phyloP scores from a whole-genome alignment of 345 rosid species.

The Eucalyptus brandiana region DNA sequence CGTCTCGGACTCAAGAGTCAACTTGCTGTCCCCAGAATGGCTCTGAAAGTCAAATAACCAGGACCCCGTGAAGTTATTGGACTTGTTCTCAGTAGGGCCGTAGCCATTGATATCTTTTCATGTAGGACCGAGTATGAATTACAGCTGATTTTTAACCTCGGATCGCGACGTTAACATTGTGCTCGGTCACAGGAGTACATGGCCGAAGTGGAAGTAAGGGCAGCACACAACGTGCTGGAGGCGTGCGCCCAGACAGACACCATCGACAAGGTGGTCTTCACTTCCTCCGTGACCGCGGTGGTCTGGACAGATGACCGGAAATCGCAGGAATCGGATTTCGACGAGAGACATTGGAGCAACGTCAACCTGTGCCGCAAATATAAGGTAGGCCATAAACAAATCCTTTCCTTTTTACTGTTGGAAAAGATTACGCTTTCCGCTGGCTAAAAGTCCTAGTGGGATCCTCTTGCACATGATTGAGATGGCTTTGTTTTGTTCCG shows the following conservation, averaged over 20 bases:
- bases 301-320: constrained; percentile 32
- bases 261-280: constrained; percentile 54
- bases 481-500: background rate
- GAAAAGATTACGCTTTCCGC: background rate
- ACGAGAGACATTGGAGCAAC: constrained; percentile 50
- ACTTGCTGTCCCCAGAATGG: background rate
- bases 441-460: background rate
- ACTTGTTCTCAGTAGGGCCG: background rate
- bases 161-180: background rate
- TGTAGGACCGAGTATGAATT: background rate
- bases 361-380: constrained; percentile 32
- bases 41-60: background rate
- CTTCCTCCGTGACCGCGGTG: constrained; percentile 45
- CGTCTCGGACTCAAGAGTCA: background rate
- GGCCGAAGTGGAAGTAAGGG: constrained; percentile 56
- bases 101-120: background rate
- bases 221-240: constrained; percentile 61
- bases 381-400: constrained; percentile 15
- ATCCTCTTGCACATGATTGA: background rate
- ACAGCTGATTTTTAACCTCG: background rate
- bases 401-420: background rate
- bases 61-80: background rate
- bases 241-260: constrained; percentile 57
- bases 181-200: constrained; percentile 25
- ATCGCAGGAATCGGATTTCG: constrained; percentile 8